Base-by-base conservation (phyloP, 106 monocot genomes). In the Platanthera zijinensis region DNA sequence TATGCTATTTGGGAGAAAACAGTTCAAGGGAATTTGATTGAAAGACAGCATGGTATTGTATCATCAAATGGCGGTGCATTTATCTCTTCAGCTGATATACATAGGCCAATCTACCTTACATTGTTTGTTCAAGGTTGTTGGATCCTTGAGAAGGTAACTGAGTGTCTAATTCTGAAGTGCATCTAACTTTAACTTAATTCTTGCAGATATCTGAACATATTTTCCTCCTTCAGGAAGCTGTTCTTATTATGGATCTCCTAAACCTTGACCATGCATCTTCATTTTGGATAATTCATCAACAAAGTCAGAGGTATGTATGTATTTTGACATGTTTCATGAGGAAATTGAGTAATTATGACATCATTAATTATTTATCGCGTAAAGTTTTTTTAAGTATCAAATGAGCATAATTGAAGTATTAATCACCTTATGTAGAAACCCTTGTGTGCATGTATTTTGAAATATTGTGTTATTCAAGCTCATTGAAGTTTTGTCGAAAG, bases 121-220 rank as follows among this genome's bases (percentile, higher is more conserved):
- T 82, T 97, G 69, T 94, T 89, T 88, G 81, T 94, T 77, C 97
- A 94, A 85, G 91, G 89, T 81, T 89, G 89, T 71, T 97, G 97
- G 97, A 73, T 85, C 76, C 51, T 89, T 78, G 97, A 97, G 82
- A 91, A 97, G 97, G 97, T 97, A 87, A 50, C 8, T 57, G 4
- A 28, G 10, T 52, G 13, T 72, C 63, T 56, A 68, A 25, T 78
- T 52, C 18, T 30, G 25, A 61, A 28, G 71, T 72, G 32, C 14
- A 22, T 67, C 32, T 51, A 30, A 7, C 53, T 72, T 51, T n/a
- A 1, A 61, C 21, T 69, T 77, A 45, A 64, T 69, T 13, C 10
- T 74, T 57, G 8, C 48, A 7, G n/a, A 7, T 74, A 39, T 63
- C 50, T 83, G 3, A 71, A 50, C 59, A 70, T 71, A 52, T 62